These are phyloP conservation scores for Lagerstroemia speciosa DNA, from an alignment of 345 rosid species.

Conservation along the genomic window DNA sequence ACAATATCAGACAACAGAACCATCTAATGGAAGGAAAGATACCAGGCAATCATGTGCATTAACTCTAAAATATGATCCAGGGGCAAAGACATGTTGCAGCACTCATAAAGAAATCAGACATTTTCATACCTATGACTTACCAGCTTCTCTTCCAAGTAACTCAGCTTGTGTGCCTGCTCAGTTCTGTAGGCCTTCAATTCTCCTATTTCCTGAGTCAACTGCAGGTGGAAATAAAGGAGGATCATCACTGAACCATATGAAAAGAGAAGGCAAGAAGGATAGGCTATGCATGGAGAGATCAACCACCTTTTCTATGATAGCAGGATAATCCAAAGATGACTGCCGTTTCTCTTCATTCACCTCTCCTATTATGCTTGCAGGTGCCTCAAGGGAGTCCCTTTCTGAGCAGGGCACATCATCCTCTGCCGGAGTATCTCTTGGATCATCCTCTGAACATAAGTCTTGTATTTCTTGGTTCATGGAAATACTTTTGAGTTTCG, in stretches of 20 bases:
- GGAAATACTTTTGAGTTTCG: conserved; percentile 34
- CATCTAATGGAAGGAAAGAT: neutral
- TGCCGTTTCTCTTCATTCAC: conserved; percentile 22
- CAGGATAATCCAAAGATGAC: conserved; percentile 26
- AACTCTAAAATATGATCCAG: neutral
- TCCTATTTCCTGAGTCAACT: conserved; percentile 48
- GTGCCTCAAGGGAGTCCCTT: conserved; percentile 14
- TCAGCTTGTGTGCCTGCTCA: conserved; percentile 41
- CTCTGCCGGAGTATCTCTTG: conserved; percentile 22
- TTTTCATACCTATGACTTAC: conserved; percentile 19
- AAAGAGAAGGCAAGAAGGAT: conserved; percentile 3
- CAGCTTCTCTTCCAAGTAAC: conserved; percentile 62
- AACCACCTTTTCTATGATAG: conserved; percentile 40
- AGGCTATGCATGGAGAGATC: conserved; percentile 2
- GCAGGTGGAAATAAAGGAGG: conserved; percentile 14
- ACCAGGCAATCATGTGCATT: neutral
- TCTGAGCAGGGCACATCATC: conserved; percentile 20
- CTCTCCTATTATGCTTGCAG: conserved; percentile 15
- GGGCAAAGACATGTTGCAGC: neutral
- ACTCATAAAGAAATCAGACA: neutral
- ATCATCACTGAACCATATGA: neutral
- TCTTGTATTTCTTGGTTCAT: conserved; percentile 17
- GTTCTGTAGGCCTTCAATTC: conserved; percentile 44
- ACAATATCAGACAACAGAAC: neutral
- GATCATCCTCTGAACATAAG: conserved; percentile 15